phyloP scores from a whole-genome alignment of 2,329 filamentous ascomycete species.

The Xylariaceae sp. region DNA sequence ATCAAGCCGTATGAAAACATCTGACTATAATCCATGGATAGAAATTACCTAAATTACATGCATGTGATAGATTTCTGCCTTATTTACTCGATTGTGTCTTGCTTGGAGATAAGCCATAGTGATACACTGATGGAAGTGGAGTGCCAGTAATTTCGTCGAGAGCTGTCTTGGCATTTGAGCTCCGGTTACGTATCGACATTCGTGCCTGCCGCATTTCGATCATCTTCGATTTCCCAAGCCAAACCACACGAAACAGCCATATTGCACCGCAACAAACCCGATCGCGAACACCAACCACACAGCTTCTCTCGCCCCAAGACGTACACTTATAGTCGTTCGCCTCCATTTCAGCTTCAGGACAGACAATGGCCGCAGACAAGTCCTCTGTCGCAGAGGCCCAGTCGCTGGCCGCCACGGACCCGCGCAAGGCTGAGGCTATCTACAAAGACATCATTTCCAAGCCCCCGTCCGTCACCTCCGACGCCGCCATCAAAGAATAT shows the following conservation, averaged over 20 bases:
- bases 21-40: too few relatives aligned
- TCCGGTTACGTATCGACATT: background rate
- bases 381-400: constrained; percentile 75
- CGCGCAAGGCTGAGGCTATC: constrained; percentile 76
- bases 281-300: background rate
- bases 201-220: background rate
- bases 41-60: too few relatives aligned
- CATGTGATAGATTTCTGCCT: too few relatives aligned
- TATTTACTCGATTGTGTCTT: too few relatives aligned
- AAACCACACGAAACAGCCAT: too few relatives aligned
- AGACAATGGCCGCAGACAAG: constrained; percentile 28
- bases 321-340: background rate
- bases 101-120: too few relatives aligned
- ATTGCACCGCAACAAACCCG: background rate
- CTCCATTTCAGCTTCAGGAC: too few relatives aligned
- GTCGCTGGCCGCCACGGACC: constrained; percentile 74
- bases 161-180: background rate
- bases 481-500: constrained; percentile 85
- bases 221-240: too few relatives aligned
- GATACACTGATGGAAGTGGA: too few relatives aligned
- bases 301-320: background rate
- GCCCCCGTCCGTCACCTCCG: constrained; percentile 75
- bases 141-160: background rate
- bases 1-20: too few relatives aligned
- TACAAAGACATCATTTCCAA: constrained; percentile 89